Evolutionary conservation across 768 basidiomycete genomes (phyloP).

Genomic region (Pluteus cervinus): DNA sequence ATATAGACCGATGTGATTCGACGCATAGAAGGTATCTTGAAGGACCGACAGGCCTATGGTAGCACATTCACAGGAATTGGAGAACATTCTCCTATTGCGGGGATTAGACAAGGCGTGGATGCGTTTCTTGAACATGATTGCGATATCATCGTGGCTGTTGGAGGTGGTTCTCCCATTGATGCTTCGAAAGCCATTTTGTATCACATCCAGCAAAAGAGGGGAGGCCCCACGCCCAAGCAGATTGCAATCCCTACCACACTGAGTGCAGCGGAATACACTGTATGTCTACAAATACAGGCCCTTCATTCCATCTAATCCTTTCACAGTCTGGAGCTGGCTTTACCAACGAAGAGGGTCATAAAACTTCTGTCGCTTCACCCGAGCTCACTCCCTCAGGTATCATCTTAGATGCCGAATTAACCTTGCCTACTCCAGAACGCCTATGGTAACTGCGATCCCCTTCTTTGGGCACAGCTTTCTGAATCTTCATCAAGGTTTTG

Average conservation of each 20-base stretch:
- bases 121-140: constrained; percentile 50
- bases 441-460: constrained; percentile 47
- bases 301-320: constrained; percentile 4
- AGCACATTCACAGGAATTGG: constrained; percentile 71
- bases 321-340: constrained; percentile 60
- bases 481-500: constrained; percentile 49
- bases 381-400: constrained; percentile 65
- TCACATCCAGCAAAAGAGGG: constrained; percentile 50
- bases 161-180: constrained; percentile 79
- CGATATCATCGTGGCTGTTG: constrained; percentile 67
- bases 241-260: constrained; percentile 82
- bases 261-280: constrained; percentile 73
- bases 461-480: constrained; percentile 1
- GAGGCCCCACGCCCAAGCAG: constrained; percentile 48
- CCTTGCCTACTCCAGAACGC: constrained; percentile 64
- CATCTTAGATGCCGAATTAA: constrained; percentile 73
- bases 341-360: constrained; percentile 63
- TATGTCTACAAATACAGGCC: constrained; percentile 19
- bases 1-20: constrained; percentile 55
- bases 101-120: constrained; percentile 51
- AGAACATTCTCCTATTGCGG: constrained; percentile 65
- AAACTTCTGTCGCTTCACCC: constrained; percentile 50
- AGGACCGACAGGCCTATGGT: constrained; percentile 51
- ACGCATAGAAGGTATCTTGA: constrained; percentile 50
- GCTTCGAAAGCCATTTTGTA: constrained; percentile 70